Conservation (phyloP, 345 rosid species). For the Euphorbia tirucalli region DNA sequence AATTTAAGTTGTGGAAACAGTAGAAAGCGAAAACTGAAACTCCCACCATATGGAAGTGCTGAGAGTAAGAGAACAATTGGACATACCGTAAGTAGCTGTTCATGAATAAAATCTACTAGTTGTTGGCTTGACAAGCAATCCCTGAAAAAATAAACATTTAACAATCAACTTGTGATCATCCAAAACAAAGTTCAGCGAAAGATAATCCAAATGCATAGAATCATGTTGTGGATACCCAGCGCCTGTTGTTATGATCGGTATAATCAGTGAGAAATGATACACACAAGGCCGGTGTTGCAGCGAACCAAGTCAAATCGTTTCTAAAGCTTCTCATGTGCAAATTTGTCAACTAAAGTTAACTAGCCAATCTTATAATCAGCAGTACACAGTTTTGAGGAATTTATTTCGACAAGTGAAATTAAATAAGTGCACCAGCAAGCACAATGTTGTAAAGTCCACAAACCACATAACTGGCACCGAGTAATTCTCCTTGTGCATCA, state of each 20-base stretch:
- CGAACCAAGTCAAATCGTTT: neutral
- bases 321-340: neutral
- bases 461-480: no score
- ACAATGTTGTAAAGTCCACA: no score
- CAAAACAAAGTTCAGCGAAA: neutral
- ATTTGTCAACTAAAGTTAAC: neutral
- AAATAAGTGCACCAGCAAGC: no score
- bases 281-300: neutral
- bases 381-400: no score
- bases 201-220: neutral
- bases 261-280: neutral
- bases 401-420: no score
- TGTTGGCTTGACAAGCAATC: conserved; percentile 98
- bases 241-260: neutral
- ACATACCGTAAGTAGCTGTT: conserved; percentile 61
- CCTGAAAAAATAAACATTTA: conserved; percentile 47
- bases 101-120: conserved; percentile 86
- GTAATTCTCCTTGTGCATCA: no score
- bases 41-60: no score
- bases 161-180: neutral
- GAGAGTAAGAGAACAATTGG: no score
- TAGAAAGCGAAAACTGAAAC: no score
- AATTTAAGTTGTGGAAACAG: neutral
- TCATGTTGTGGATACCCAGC: no score
- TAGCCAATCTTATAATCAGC: no score